Evolutionary conservation across 2,329 filamentous ascomycete species (phyloP), one percentile per base, ranked within the genome.

Genomic region (Cercospora janseana): DNA sequence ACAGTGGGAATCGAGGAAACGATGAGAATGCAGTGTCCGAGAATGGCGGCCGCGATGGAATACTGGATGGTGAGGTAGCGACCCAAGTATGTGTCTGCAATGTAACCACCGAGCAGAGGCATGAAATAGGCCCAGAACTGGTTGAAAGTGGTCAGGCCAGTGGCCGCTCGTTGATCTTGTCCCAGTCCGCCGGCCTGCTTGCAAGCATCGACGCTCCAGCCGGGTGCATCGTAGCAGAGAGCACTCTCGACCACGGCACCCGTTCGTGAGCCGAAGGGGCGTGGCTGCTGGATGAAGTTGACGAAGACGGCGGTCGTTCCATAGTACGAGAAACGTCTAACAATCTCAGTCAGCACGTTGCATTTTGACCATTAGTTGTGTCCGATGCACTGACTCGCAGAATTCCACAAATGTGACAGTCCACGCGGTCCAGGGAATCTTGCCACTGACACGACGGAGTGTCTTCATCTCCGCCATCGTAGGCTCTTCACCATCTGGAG

Each of bases 31-130:
- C 79, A 70, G 68, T 88, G 85, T 24, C 85, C 86, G 45, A 83
- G 61, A 60, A 86, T 80, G 6, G 83, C 82, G 51, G 85, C 74
- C 8, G 72, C 71, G 38, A 74, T 84, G 55, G 85, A 83, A 62
- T 77, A 80, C 65, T 83, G 77, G 59, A 88, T 87, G 15, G 85
- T 87, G 57, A 77, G 75, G 70, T 80, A 88, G 50, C 84, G 82
- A 15, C 85, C 85, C 63, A 79, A 77, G 63, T 83, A 83, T 52
- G 82, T 78, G 69, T 90, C 86, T 8, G 86, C 86, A 8, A 77
- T 69, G 28, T 77, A 65, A 1, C 77, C 77, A 29, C 67, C 67
- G 1, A 73, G 9, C 1, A 75, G 64, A 2, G 74, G 74, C 35
- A 72, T 75, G 3, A 75, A 51, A 51, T 75, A 76, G 50, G 70